Base-by-base conservation (phyloP, 176 grass and related monocot genomes). In the Aechmea fasciata region DNA sequence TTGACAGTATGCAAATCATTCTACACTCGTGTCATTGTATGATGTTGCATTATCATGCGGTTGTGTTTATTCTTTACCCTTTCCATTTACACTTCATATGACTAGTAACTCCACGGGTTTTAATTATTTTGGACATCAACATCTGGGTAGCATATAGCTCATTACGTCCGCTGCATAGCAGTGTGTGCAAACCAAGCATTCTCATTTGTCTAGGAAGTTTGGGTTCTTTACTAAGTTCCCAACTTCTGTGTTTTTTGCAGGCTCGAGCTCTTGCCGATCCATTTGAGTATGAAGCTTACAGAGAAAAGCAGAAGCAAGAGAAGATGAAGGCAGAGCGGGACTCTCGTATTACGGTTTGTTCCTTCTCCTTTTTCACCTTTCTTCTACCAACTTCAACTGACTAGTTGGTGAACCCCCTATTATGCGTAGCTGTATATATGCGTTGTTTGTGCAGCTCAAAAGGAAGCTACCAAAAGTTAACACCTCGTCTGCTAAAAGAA, bases 381-480 rank as follows among this genome's bases (percentile, higher is more conserved):
- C n/a, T 68, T 14, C 28, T 76, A 15, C 3, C 0, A 67, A 41
- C 33, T 13, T 29, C 22, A 15, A 65, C 23, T 19, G 13, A 10
- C 24, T 61, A 12, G 10, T 24, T 41, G 50, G 33, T 41, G 33
- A 41, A 41, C 33, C 33, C 33, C 33, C 33, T 41, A 41, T 41
- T 41, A 41, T 41, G 33, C 33, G 4, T 41, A 41, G 3, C 4
- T 41, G 33, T 41, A 41, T 41, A 41, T 41, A 17, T 52, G 64
- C 57, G 85, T 13, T 68, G 6, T 67, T 70, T 19, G 2, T 81
- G 79, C 80, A 97, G 89, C 50, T 81, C 67, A 64, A 80, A 0
- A 64, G 14, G 24, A 97, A 66, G 75, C 81, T 97, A 73, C 89
- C 93, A 69, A 97, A 92, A 76, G 84, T 89, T 73, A 97, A 97